Base-by-base conservation (phyloP, 192 early-diverging fungal species). In the Coemansia sp. region DNA sequence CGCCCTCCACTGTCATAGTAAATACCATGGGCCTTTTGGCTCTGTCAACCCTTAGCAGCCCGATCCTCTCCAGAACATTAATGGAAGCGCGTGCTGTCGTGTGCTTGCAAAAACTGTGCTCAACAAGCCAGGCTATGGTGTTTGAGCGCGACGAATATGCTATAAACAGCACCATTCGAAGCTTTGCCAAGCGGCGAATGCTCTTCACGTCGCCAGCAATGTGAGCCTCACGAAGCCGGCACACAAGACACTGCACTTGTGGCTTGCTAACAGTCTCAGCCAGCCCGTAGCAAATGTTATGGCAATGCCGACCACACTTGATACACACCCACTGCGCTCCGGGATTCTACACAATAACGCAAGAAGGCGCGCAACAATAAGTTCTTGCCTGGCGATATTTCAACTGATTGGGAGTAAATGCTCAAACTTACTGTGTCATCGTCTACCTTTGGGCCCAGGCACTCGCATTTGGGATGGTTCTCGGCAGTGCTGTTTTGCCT, bases 231-330 rank as follows among this genome's bases (percentile, higher is more conserved):
- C 24, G 23, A 13, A 64, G 20, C 24, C 63, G 67, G 55, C 77
- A 80, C 35, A 23, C 60, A n/a, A 74, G 33, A 24, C 77, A 80
- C 13, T 59, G 26, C 9, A 40, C 3, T 24, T n/a, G 43, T 2
- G 63, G 59, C 23, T 43, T 35, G 33, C 26, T 26, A 3, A 31
- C 26, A 7, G 35, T 36, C 11, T 56, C 55, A 10, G 58, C 55
- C 3, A 64, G 40, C 40, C 36, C 69, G 46, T 74, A 81, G 36
- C 78, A 81, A 9, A 26, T 24, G 16, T 20, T 34, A 26, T 75
- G 78, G 42, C 61, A 65, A 51, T 50, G 59, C 34, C 73, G 78
- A 46, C 45, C 48, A 72, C 77, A 80, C 34, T 58, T 60, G 11
- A 28, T 62, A 48, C 77, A 80, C 7, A 40, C 62, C 62, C 62